phyloP scores from a whole-genome alignment of 2,329 filamentous ascomycete genomes.

The Penicillium rolfsii region DNA sequence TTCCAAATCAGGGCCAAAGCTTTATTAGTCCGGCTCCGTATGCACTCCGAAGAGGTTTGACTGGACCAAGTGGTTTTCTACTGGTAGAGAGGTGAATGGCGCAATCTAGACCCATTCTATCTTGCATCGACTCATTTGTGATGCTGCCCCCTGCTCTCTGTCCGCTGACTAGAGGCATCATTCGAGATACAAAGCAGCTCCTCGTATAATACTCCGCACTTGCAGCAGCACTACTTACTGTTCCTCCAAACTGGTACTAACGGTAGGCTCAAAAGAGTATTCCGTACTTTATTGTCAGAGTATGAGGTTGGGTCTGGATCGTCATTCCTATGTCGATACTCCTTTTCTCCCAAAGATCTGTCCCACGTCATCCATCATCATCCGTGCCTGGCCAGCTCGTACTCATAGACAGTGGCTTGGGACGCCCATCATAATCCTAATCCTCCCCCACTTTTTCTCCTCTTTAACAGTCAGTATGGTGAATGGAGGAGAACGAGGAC shows the following conservation, averaged over 20 bases:
- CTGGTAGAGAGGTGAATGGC: not conserved
- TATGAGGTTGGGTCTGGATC: slow-evolving; percentile 31
- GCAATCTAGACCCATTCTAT: not conserved
- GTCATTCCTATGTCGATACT: slow-evolving; percentile 30
- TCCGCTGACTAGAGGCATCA: not conserved
- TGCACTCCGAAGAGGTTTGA: not conserved
- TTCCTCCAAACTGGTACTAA: not conserved
- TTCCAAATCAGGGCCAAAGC: not conserved
- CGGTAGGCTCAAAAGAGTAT: slow-evolving; percentile 17
- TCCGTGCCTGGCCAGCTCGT: slow-evolving; percentile 21
- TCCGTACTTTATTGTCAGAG: slow-evolving; percentile 18
- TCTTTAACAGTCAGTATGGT: not conserved
- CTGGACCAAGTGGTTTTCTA: not conserved
- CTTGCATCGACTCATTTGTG: slow-evolving; percentile 11
- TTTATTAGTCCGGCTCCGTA: slow-evolving; percentile 9
- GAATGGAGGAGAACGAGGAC: not conserved
- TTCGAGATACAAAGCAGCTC: not conserved
- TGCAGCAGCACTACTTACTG: not conserved
- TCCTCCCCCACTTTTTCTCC: not conserved
- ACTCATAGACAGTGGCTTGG: slow-evolving; percentile 5
- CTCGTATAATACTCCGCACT: not conserved
- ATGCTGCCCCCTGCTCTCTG: slow-evolving; percentile 11
- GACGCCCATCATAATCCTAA: not conserved
- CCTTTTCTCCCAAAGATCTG: slow-evolving; percentile 25
- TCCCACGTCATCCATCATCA: slow-evolving; percentile 32